Conservation (phyloP, 306 rosid species). For the Cicer judaicum region DNA sequence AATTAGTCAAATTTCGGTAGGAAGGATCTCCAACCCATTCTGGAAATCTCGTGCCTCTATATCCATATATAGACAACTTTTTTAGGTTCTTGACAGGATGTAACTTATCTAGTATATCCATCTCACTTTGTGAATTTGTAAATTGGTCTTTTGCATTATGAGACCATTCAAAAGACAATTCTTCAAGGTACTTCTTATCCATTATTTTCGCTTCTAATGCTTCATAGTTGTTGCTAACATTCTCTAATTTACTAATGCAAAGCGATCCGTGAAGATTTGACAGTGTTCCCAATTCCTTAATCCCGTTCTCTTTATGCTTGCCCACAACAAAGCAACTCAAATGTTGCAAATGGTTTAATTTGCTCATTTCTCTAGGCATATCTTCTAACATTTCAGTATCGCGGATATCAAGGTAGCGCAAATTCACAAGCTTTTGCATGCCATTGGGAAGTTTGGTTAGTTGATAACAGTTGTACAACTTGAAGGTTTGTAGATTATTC, state of each 20-base stretch:
- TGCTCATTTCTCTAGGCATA: slow-evolving; percentile 2
- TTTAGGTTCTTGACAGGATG: background rate
- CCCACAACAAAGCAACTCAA: background rate
- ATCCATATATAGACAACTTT: background rate
- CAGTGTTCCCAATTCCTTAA: background rate
- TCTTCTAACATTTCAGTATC: background rate
- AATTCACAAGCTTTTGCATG: slow-evolving; percentile 14
- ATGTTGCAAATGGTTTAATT: background rate
- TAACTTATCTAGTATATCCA: background rate
- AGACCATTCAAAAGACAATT: background rate
- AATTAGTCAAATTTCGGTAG: background rate
- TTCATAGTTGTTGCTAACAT: background rate
- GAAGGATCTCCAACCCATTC: slow-evolving; percentile 6
- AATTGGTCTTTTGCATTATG: background rate
- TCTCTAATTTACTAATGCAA: slow-evolving; percentile 1
- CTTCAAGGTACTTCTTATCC: background rate
- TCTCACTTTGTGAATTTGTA: background rate
- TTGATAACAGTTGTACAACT: fast-evolving
- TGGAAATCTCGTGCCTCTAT: background rate
- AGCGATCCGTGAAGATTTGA: background rate
- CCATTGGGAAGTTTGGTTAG: background rate
- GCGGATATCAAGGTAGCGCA: background rate
- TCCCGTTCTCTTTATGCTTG: background rate
- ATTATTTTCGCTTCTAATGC: background rate
- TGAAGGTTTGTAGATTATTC: background rate